Evolutionary conservation across 306 rosid genomes (phyloP).

Genomic region (Vigna hirtella): DNA sequence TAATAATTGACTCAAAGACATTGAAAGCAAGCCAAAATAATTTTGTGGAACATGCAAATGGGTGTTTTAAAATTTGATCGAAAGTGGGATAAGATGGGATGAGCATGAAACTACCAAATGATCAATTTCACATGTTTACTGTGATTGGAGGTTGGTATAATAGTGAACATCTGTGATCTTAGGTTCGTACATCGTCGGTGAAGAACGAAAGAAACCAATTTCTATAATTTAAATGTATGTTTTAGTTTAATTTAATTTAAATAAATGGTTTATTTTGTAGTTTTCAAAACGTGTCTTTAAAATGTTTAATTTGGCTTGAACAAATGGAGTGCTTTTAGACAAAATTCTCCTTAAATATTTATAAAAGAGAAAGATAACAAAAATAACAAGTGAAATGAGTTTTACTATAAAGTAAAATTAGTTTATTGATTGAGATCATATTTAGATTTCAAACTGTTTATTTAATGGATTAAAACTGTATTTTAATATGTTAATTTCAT

Average conservation of each 20-base stretch:
- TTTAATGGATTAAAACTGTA: no score
- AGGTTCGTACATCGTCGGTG: background rate
- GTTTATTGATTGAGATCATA: no score
- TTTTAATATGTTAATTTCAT: no score
- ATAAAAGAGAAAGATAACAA: no score
- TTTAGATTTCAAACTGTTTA: no score
- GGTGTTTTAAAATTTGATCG: constrained; percentile 15
- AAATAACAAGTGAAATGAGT: no score
- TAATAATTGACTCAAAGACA: constrained; percentile 41
- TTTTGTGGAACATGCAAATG: background rate
- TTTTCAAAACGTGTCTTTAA: background rate
- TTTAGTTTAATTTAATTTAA: background rate
- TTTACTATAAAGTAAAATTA: no score
- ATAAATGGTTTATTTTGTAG: background rate
- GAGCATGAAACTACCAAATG: constrained; percentile 10
- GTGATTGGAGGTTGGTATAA: constrained; percentile 36
- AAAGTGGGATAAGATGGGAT: constrained; percentile 36
- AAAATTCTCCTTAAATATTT: no score
- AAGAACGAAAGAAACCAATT: background rate
- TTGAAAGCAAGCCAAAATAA: constrained; percentile 25
- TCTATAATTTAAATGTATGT: background rate
- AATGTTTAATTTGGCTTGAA: no score
- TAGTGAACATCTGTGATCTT: background rate
- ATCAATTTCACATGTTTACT: constrained; percentile 46
- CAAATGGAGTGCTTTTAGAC: no score